Base-by-base conservation (phyloP, 164 flowering plant species). In the Vitis riparia region DNA sequence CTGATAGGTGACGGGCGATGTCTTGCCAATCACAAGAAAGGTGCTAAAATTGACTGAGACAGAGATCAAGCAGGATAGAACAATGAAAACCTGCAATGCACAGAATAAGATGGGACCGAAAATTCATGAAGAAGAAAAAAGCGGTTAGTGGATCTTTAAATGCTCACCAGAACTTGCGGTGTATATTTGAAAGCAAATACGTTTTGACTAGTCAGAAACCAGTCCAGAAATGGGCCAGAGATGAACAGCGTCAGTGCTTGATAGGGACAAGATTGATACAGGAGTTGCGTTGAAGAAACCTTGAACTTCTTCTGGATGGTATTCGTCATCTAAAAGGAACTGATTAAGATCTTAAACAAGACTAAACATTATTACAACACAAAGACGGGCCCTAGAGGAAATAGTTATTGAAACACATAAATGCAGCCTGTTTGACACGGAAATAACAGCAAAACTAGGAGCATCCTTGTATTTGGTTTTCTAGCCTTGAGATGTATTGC, bases 41-140 rank as follows among this genome's bases (percentile, higher is more conserved):
- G 99, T 94, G 73, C 99, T 94, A 68, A 94, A 95, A 82, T 95
- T 95, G 16, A 95, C 99, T 58, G 98, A 91, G 55, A 95, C 94
- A 17, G 99, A 87, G 49, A 95, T 95, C 75, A 93, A 72, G 89
- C 98, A 95, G 69, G 99, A 95, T 10, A 95, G 80, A 32, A 95
- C 87, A 71, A 95, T 95, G 84, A 95, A 95, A 67, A 78, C 92
- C 98, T 94, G 94, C 81, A 82, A 59, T n/a, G 32, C 73, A 70
- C 67, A 75, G 53, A 55, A 62, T 7, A 6, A 67, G 0, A 29
- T 5, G 37, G 12, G 19, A 14, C 32, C 9, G 9, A 58, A 15
- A 51, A 55, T 59, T n/a, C 59, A 27, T 17, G 32, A 53, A 58
- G 17, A 65, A 47, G 29, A 44, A 11, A 58, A 17, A 56, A 48